These are phyloP conservation scores for Artemisia tridentata DNA, from an alignment of 129 eudicot species.

Conservation along the genomic window DNA sequence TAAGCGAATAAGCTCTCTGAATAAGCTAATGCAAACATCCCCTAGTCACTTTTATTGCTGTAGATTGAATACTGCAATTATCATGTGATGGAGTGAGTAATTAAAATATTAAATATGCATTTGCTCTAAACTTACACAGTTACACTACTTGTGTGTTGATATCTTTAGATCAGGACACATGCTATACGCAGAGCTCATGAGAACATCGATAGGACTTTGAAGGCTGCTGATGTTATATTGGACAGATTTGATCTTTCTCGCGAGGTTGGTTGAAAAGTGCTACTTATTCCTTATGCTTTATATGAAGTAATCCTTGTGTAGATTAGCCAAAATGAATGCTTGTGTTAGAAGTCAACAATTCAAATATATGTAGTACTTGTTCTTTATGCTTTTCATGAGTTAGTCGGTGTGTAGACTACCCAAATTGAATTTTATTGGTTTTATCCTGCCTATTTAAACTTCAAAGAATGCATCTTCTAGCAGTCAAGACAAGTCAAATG, in stretches of 20 bases:
- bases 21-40: too few relatives aligned
- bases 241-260: slow-evolving; percentile 89
- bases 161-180: slow-evolving; percentile 76
- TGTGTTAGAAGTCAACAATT: too few relatives aligned
- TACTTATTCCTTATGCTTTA: slow-evolving; percentile 4
- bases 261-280: slow-evolving; percentile 50
- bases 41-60: not conserved
- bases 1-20: too few relatives aligned
- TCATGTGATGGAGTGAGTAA: slow-evolving; percentile 8
- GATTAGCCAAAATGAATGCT: not conserved
- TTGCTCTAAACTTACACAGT: slow-evolving; percentile 18
- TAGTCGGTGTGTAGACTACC: slow-evolving; percentile 1
- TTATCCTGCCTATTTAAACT: not conserved
- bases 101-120: slow-evolving; percentile 6
- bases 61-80: slow-evolving; percentile 8
- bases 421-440: not conserved
- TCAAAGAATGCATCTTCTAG: not conserved
- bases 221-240: slow-evolving; percentile 94
- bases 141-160: not conserved
- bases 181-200: slow-evolving; percentile 94
- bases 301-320: slow-evolving; percentile 1
- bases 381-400: slow-evolving; percentile 3
- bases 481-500: not conserved
- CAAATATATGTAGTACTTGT: not conserved
- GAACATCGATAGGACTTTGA: slow-evolving; percentile 85